Evolutionary conservation across 73 alveolate species (phyloP), one percentile per base, ranked within the genome.

Genomic region (Strombidium stylifer): DNA sequence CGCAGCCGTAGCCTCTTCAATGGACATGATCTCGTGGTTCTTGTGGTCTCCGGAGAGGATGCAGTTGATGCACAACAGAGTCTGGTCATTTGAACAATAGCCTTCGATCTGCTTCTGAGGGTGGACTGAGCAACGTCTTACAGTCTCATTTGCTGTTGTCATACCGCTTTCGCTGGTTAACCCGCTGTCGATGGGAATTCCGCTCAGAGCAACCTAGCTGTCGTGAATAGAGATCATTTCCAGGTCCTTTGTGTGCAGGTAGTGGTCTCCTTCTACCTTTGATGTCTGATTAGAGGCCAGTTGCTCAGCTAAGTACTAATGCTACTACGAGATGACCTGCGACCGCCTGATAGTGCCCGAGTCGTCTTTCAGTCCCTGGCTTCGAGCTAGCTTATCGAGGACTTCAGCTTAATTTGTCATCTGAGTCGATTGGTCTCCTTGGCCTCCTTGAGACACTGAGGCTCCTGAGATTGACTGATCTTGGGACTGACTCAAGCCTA

Each of bases 31-130:
- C 27, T 84, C 93, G 64, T 88, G 97, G 18, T 68, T 76, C 44
- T 85, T 88, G 52, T 88, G 97, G 19, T 87, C 90, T 26, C 69
- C 93, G 55, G 71, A 78, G 8, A 88, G 61, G 28, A 88, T 88
- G 61, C 97, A 88, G 60, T 86, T 82, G 16, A 88, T 86, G 66
- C 97, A 88, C 20, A 88, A 68, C 11, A 85, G 40, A 50, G 30
- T 36, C 53, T 80, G 57, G 44, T 86, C 93, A 32, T 55, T 56
- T 21, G 73, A 70, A 37, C 97, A 88, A 56, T 36, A 88, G 20
- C 93, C 97, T 71, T 79, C 88, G 20, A 85, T 60, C 34, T 48
- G 64, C 21, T 71, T n/a, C n/a, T n/a, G n/a, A n/a, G n/a, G n/a
- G n/a, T n/a, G n/a, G n/a, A n/a, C n/a, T n/a, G n/a, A n/a, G n/a